Evolutionary conservation across 495 filamentous ascomycete genomes (phyloP), one percentile per base, ranked within the genome.

Genomic region (Penicillium coffeae): DNA sequence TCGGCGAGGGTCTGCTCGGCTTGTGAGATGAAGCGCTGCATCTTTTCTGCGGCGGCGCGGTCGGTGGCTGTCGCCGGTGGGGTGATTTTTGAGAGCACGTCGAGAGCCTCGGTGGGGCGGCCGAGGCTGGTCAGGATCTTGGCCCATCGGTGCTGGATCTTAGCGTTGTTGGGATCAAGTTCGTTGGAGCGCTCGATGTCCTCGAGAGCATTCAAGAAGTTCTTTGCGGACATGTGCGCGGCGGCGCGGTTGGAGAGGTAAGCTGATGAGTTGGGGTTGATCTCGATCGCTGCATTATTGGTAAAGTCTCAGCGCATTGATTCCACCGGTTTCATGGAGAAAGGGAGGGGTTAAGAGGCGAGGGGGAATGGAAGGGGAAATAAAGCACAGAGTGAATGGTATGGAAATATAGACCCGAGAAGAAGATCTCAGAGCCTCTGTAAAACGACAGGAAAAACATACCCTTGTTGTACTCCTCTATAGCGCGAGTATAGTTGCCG

Each of bases 231-330:
- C 79, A 98, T 91, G 71, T 87, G 87, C 10, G 93, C 94, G 6
- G 93, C 93, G 20, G 94, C 90, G 49, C 94, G 86, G 78, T 98
- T 98, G 53, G 88, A 91, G 34, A 94, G 82, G 64, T 95, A 98
- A 25, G 91, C 95, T 13, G 90, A 78, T 14, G 88, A 89, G 56
- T 66, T 68, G 38, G 72, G 70, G 41, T 69, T 64, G 71, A 76
- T 52, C 83, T 91, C 86, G 60, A 97, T 85, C 46, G 93, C 90
- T 96, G 63, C 55, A 55, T 2, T 9, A 22, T 16, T 18, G 38
- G 12, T 45, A 49, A 25, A 56, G 32, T 22, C 38, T 20, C 0
- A 35, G 25, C 25, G 21, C 21, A 27, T 14, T 40, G 38, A 10
- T 30, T 10, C 25, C 10, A 30, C 25, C n/a, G 10, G 25, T 30